Percentiles rank a stretch among this genome's conserved stretches.
phyloP scores from a whole-genome alignment of 163 green algal genomes.

The Chloromonas sp. region DNA sequence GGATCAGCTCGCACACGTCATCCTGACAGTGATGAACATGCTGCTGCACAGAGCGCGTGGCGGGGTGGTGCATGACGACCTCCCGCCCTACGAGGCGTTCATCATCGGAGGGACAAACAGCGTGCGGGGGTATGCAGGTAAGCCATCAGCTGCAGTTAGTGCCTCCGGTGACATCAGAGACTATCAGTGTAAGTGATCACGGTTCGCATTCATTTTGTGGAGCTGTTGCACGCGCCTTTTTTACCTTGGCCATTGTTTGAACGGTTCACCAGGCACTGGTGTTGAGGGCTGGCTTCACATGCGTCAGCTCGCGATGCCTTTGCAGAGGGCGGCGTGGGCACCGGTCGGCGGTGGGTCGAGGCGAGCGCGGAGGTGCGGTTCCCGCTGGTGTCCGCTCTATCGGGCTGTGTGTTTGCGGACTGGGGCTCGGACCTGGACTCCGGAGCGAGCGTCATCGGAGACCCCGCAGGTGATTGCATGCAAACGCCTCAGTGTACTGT shows the following conservation, averaged over 20 bases:
- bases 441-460: slow-evolving; percentile 77
- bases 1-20: too few species aligned
- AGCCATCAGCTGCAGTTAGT: background rate
- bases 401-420: slow-evolving; percentile 74
- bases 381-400: slow-evolving; percentile 43
- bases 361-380: slow-evolving; percentile 75
- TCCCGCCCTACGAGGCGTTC: slow-evolving; percentile 97
- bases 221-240: too few species aligned
- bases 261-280: too few species aligned
- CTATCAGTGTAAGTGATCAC: too few species aligned
- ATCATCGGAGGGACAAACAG: slow-evolving; percentile 92
- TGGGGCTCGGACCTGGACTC: slow-evolving; percentile 82
- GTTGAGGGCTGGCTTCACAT: background rate
- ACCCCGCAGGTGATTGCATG: slow-evolving; percentile 64
- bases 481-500: too few species aligned
- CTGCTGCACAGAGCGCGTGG: slow-evolving; percentile 30
- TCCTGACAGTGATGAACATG: too few species aligned
- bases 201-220: too few species aligned
- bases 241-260: too few species aligned
- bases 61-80: slow-evolving; percentile 78
- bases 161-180: too few species aligned
- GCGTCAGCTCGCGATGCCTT: background rate
- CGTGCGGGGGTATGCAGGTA: slow-evolving; percentile 82
- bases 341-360: slow-evolving; percentile 76
- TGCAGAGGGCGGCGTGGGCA: slow-evolving; percentile 86